Conservation (phyloP, 2,329 filamentous ascomycete genomes). For the Chaetothyriales sp. region DNA sequence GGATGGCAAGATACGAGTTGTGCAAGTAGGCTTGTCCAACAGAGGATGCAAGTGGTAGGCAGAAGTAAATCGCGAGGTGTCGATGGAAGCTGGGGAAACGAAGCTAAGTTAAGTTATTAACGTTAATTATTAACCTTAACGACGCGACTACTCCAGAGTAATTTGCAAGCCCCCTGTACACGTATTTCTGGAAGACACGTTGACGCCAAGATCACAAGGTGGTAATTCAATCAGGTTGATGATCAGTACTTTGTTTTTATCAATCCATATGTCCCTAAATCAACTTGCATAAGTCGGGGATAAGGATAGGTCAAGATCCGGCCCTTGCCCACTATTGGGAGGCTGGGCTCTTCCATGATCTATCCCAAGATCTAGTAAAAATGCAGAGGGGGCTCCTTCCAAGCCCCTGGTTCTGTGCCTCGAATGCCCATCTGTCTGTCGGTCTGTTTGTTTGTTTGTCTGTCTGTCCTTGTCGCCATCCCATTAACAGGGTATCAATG, state of each 20-base stretch:
- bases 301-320: no score
- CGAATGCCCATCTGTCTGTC: not conserved
- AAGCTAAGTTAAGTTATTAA: not conserved
- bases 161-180: no score
- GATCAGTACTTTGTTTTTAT: no score
- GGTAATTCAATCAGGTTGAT: no score
- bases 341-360: not conserved
- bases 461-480: not conserved
- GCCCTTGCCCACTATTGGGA: not conserved
- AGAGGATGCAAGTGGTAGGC: not conserved
- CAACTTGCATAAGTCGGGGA: no score
- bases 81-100: not conserved
- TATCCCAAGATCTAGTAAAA: not conserved
- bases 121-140: no score
- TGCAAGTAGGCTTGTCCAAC: not conserved
- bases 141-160: no score
- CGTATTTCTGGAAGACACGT: no score
- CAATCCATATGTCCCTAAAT: no score
- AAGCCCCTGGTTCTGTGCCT: not conserved
- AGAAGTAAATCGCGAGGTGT: not conserved
- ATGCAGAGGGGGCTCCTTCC: not conserved
- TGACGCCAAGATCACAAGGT: no score
- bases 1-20: not conserved
- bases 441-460: no score
- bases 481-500: not conserved